Evolutionary conservation across 1,284 basidiomycete genomes (phyloP).

Genomic region (Microbotryum saponariae): DNA sequence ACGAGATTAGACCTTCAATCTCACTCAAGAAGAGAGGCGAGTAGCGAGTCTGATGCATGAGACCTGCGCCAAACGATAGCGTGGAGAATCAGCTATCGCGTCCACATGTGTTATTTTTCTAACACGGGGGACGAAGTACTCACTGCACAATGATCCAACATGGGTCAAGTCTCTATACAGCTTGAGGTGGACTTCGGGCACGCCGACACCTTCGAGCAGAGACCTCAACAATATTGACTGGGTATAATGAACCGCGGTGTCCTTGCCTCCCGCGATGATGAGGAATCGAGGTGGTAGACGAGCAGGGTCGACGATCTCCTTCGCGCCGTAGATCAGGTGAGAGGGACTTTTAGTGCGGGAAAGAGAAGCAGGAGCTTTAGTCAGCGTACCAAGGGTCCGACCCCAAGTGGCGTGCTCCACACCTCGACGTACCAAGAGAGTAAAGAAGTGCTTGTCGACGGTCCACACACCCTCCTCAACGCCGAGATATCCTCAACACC

Average conservation of each 20-base stretch:
- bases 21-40: constrained; percentile 15
- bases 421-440: constrained; percentile 14
- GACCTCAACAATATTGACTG: constrained; percentile 40
- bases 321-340: constrained; percentile 40
- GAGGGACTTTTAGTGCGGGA: constrained; percentile 36
- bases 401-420: no score
- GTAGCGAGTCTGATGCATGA: constrained; percentile 23
- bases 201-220: constrained; percentile 38
- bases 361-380: constrained; percentile 25
- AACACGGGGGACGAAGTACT: background rate
- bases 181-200: constrained; percentile 36
- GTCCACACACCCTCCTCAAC: constrained; percentile 9
- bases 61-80: background rate
- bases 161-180: constrained; percentile 36
- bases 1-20: constrained; percentile 11
- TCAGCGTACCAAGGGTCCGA: background rate
- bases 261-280: constrained; percentile 40
- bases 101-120: no score
- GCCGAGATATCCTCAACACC: constrained; percentile 26
- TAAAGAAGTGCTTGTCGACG: constrained; percentile 3
- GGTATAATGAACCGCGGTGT: constrained; percentile 37
- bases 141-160: constrained; percentile 15
- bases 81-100: background rate
- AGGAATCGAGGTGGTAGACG: constrained; percentile 39
- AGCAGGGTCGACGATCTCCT: constrained; percentile 37